Conservation (phyloP, 768 basidiomycete genomes). For the Mycena olivaceomarginata region DNA sequence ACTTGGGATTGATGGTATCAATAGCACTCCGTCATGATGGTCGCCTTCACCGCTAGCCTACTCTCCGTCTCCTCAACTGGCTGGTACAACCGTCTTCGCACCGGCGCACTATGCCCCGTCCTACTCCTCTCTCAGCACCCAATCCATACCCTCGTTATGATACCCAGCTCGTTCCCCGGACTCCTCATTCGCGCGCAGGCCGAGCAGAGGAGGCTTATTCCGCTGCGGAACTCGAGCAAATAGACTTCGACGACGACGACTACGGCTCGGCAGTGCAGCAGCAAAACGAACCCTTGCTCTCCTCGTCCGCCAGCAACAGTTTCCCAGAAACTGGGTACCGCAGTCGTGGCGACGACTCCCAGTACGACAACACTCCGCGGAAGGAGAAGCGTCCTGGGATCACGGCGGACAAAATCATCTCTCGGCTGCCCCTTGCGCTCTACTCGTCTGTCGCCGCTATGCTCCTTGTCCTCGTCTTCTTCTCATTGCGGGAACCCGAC, state of each 20-base stretch:
- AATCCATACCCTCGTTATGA: slow-evolving; percentile 53
- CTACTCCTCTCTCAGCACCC: slow-evolving; percentile 58
- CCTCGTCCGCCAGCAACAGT: slow-evolving; percentile 63
- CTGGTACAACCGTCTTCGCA: slow-evolving; percentile 5
- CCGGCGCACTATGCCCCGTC: slow-evolving; percentile 59
- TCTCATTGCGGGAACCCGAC: slow-evolving; percentile 72
- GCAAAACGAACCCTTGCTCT: slow-evolving; percentile 68
- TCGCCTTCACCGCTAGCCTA: slow-evolving; percentile 7
- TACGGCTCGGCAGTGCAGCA: slow-evolving; percentile 59
- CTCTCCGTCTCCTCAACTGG: background rate
- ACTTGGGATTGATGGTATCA: background rate
- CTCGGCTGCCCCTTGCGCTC: slow-evolving; percentile 64
- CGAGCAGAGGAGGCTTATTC: slow-evolving; percentile 73
- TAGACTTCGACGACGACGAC: slow-evolving; percentile 62
- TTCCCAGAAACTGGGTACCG: slow-evolving; percentile 64
- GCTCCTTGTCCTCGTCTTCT: slow-evolving; percentile 67
- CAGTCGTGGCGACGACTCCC: slow-evolving; percentile 63
- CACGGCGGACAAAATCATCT: slow-evolving; percentile 49
- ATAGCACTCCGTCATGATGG: slow-evolving; percentile 12
- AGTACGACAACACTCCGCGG: slow-evolving; percentile 33
- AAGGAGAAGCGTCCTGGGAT: slow-evolving; percentile 45
- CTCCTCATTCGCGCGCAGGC: slow-evolving; percentile 78
- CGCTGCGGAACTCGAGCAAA: slow-evolving; percentile 67
- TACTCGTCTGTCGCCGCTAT: slow-evolving; percentile 66
- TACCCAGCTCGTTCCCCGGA: slow-evolving; percentile 71